A percentile compares a stretch with the other conserved stretches of the same genome.
These are phyloP conservation scores for Boletus sp. DNA, from an alignment of 768 basidiomycete species.

Conservation along the genomic window DNA sequence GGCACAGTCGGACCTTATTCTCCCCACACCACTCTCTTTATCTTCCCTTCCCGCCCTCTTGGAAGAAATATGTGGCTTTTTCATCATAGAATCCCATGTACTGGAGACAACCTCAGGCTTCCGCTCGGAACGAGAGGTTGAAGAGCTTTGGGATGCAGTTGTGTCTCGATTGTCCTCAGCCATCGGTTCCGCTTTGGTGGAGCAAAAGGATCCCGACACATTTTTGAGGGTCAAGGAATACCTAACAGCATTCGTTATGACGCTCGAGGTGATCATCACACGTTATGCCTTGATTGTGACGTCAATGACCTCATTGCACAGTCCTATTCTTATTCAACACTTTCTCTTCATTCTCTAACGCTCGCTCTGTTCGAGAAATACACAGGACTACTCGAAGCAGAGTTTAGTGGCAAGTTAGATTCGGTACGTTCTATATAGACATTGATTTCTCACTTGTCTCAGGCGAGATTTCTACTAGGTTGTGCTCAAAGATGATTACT, in stretches of 20 bases:
- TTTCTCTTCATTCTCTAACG: conserved; percentile 78
- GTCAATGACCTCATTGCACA: conserved; percentile 30
- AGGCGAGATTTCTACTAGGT: conserved; percentile 47
- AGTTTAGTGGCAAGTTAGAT: conserved; percentile 81
- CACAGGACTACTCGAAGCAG: conserved; percentile 71
- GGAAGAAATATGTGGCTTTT: conserved; percentile 95
- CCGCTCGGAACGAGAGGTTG: conserved; percentile 87
- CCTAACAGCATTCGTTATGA: conserved; percentile 84
- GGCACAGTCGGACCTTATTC: conserved; percentile 97
- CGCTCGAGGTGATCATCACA: conserved; percentile 67
- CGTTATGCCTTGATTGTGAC: background rate
- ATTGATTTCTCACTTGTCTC: background rate
- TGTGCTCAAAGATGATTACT: conserved; percentile 81
- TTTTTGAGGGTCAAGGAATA: conserved; percentile 84
- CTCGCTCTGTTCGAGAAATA: conserved; percentile 92
- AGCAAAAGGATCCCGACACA: conserved; percentile 75
- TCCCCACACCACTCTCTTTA: conserved; percentile 70
- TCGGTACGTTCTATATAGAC: conserved; percentile 46
- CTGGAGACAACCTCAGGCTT: conserved; percentile 86
- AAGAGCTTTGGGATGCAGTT: conserved; percentile 92
- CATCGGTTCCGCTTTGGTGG: conserved; percentile 68
- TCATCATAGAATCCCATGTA: conserved; percentile 94
- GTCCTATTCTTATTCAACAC: conserved; percentile 86
- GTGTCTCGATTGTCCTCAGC: conserved; percentile 69
- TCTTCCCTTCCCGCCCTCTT: conserved; percentile 71